phyloP scores from a whole-genome alignment of 2,329 filamentous ascomycete species.

The Dactylellina haptotyla region DNA sequence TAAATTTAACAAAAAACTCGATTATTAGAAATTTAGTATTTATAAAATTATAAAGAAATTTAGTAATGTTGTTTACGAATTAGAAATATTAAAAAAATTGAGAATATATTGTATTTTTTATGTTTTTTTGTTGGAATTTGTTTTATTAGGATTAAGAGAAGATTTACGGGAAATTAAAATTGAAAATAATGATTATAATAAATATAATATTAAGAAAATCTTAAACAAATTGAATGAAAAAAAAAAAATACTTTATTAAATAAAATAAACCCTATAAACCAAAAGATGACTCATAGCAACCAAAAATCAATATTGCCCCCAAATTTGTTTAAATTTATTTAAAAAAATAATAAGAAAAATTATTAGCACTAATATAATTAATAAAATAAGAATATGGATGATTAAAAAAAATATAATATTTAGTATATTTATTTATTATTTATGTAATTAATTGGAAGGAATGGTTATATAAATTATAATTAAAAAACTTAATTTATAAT shows the following conservation, averaged over 20 bases:
- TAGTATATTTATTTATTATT: not conserved
- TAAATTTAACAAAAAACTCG: conserved; percentile 7
- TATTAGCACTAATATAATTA: no score
- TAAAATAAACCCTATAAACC: not conserved
- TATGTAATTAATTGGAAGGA: not conserved
- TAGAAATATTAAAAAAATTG: not conserved
- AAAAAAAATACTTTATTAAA: conserved; percentile 14
- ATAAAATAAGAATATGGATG: no score
- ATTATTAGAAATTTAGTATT: conserved; percentile 5
- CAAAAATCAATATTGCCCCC: not conserved
- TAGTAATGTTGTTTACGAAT: conserved; percentile 2
- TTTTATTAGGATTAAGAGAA: conserved; percentile 1
- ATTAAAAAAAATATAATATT: not conserved
- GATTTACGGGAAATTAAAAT: not conserved
- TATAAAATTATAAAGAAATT: conserved; percentile 8
- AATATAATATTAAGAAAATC: conserved; percentile 17
- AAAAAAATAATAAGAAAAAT: no score
- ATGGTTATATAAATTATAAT: no score
- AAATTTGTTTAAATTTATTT: not conserved
- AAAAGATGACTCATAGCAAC: not conserved
- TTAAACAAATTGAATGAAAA: not conserved
- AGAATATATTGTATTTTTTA: conserved; percentile 2
- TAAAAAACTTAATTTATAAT: not conserved
- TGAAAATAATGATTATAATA: not conserved
- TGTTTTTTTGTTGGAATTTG: not conserved